These are phyloP conservation scores for Chrysanthemum makinoi DNA, from an alignment of 129 eudicot species.

Conservation along the genomic window DNA sequence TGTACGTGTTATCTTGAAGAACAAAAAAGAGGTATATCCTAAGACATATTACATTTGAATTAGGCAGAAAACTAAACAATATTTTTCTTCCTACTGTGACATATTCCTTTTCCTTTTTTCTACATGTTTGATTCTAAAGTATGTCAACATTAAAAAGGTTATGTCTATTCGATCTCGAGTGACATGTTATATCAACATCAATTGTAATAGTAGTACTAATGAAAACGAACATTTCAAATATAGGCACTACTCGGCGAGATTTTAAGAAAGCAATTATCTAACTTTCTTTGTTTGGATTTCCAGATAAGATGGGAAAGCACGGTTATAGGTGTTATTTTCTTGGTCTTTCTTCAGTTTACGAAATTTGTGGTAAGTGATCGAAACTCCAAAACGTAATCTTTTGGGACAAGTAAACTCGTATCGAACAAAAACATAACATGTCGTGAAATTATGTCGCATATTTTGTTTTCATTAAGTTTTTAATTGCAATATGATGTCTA, in stretches of 20 bases:
- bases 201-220: not conserved
- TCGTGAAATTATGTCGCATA: no score
- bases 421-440: no score
- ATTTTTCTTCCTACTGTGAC: not conserved
- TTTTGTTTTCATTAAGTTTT: not conserved
- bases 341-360: constrained; percentile 58
- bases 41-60: not conserved
- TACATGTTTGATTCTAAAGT: not conserved
- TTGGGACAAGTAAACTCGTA: no score
- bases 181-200: no score
- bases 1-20: constrained; percentile 40
- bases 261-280: not conserved
- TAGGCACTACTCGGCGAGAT: no score
- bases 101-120: not conserved
- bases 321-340: constrained; percentile 64
- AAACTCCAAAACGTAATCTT: not conserved
- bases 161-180: no score
- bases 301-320: constrained; percentile 85
- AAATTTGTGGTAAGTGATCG: constrained; percentile 59
- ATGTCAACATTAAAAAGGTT: not conserved
- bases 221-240: no score
- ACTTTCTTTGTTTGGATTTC: not conserved
- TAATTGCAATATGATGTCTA: not conserved
- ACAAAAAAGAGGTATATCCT: constrained; percentile 54
- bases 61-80: not conserved